Conservation (phyloP, 179 eudicot genomes). For the Drosera spatulata region DNA sequence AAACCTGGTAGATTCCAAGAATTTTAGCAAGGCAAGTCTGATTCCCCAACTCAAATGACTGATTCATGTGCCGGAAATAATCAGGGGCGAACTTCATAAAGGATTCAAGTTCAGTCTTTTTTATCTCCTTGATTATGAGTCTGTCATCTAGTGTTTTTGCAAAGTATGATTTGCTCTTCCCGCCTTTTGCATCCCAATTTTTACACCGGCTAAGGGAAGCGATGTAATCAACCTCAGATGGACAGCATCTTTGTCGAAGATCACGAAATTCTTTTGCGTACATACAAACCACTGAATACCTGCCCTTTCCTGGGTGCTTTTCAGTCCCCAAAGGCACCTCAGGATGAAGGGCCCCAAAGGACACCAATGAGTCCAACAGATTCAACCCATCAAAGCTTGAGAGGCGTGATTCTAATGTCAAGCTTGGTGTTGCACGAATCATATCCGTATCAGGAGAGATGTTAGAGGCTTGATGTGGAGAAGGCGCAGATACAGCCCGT, state of each 20-base stretch:
- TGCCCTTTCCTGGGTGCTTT: constrained; percentile 38
- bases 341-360: constrained; percentile 36
- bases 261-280: constrained; percentile 56
- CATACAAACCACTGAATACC: constrained; percentile 62
- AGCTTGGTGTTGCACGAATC: constrained; percentile 32
- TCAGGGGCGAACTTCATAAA: constrained; percentile 60
- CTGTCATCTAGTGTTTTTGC: constrained; percentile 82
- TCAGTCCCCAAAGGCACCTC: constrained; percentile 60
- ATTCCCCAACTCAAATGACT: constrained; percentile 53
- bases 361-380: constrained; percentile 38
- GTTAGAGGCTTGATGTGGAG: constrained; percentile 33
- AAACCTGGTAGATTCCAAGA: constrained; percentile 90
- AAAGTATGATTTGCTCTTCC: constrained; percentile 85
- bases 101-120: constrained; percentile 72
- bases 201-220: constrained; percentile 88
- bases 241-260: constrained; percentile 60
- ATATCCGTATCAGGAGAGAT: constrained; percentile 38
- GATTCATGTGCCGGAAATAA: constrained; percentile 61
- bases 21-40: constrained; percentile 96
- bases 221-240: constrained; percentile 78
- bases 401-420: constrained; percentile 35
- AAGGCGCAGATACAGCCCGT: constrained; percentile 35
- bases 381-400: constrained; percentile 49
- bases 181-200: constrained; percentile 97
- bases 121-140: constrained; percentile 83